Evolutionary conservation across 1,284 basidiomycete genomes (phyloP), one percentile per base, ranked within the genome.

Genomic region (Malassezia yamatoensis): DNA sequence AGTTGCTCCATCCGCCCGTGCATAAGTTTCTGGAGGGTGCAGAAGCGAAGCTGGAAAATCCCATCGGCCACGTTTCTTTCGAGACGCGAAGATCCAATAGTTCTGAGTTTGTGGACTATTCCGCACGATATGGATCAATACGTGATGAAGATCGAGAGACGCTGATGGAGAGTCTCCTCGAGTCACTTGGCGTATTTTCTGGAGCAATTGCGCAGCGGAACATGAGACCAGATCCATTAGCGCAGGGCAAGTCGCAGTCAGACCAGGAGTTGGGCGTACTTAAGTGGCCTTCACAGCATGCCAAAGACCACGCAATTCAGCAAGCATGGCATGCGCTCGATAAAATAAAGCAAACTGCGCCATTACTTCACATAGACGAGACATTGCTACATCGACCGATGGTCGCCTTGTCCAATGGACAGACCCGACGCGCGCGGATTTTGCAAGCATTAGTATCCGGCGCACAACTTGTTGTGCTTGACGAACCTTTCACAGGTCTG

Each of bases 361-460:
- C 67, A 1, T 49, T 66, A 0, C 32, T 74, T 24, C 43, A 58
- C 13, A 57, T 74, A 20, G 58, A 49, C 11, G 48, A 62, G 21
- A 48, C 66, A n/a, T 46, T 74, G 15, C 54, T 74, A 0, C 42
- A 64, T 33, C 54, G 63, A 16, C 66, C 66, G 2, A 50, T 67
- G 7, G 68, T 76, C 80, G 82, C 62, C 79, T 83, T 96, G 48
- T 88, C 86, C 60, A 93, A 93, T 64, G 93, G 93, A 0, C 93
- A 98, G 78, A 94, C 85, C 18, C 77, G 93, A 36, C 78, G 89
- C 21, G 90, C 90, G 4, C 79, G 90, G 47, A 87, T 98, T 43
- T 79, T 87, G 2, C 83, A 83, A 61, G 87, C 88, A 0, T 75
- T 96, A 9, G 75, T 96, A 39, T 78, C 56, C 63, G 94, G 45